Base-by-base conservation (phyloP, 768 basidiomycete species). In the Panaeolus papilionaceus region DNA sequence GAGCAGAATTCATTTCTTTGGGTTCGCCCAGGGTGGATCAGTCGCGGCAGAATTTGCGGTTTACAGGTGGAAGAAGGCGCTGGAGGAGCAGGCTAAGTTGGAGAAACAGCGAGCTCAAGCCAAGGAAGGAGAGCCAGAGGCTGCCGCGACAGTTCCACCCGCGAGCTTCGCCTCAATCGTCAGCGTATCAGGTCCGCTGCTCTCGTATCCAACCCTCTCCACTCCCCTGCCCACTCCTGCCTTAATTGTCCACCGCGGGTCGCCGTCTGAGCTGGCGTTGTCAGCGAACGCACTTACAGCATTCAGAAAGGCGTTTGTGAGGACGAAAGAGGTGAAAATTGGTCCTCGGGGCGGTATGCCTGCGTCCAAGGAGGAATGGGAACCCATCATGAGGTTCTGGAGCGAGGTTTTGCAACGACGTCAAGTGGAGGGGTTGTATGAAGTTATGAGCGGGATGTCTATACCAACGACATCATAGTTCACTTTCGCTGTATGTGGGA, bases 371-470 rank as follows among this genome's bases (percentile, higher is more conserved):
- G 87, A 88, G 11, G 93, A 95, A 72, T 96, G 93, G 94, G 85
- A 88, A 72, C 88, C 89, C 0, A 85, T 96, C 58, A 95, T 97
- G 92, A 80, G 84, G 67, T 95, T 95, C 77, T 96, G 94, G 94
- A 92, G 93, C 71, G 86, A 89, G 73, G 77, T 78, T 45, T 79
- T 96, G 18, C 81, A 79, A 1, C 84, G 81, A 69, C 85, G 91
- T 72, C 83, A 84, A 70, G 82, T 79, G 10, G 85, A 88, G 4
- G 91, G 88, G 10, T 71, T 92, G 67, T 92, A 91, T 67, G 90
- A 93, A 69, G 89, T 94, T 9, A 84, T 90, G 84, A 85, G 79
- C 63, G 83, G 84, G 14, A 71, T 37, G 80, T 33, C 58, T 28
- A 44, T 69, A 14, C 54, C 54, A 7, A 28, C 20, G 33, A 4